Evolutionary conservation across 805 yeast species (phyloP).

Genomic region (Saturnispora gosingensis): DNA sequence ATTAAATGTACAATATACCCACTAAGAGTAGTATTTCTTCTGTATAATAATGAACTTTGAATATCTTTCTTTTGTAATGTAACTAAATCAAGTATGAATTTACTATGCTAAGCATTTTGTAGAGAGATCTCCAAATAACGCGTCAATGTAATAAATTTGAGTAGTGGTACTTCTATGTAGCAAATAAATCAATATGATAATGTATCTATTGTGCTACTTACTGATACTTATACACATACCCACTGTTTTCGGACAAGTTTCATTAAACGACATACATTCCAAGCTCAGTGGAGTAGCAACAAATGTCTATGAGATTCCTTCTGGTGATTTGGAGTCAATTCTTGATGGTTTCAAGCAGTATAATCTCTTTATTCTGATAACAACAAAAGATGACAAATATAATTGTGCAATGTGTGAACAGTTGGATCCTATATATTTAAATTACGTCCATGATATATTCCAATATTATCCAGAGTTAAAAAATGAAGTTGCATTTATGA

Average conservation of each 20-base stretch:
- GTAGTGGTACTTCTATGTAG: not conserved
- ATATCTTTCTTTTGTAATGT: not conserved
- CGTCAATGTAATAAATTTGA: not conserved
- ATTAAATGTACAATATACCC: not conserved
- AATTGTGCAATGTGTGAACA: slow-evolving; percentile 40
- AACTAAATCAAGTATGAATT: not conserved
- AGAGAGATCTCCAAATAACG: not conserved
- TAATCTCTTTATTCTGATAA: slow-evolving; percentile 41
- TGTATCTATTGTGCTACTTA: not conserved
- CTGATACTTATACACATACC: not conserved
- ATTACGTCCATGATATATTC: slow-evolving; percentile 36
- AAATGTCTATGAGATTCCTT: slow-evolving; percentile 23
- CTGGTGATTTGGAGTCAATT: slow-evolving; percentile 31
- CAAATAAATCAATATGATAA: not conserved
- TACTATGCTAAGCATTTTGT: not conserved
- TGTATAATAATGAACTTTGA: not conserved
- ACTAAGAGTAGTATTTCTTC: not conserved
- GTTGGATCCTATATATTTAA: slow-evolving; percentile 33
- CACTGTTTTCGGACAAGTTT: not conserved
- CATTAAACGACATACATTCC: slow-evolving; percentile 1
- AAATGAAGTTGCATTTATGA: slow-evolving; percentile 35
- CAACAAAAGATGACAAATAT: slow-evolving; percentile 36
- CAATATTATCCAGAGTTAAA: slow-evolving; percentile 33
- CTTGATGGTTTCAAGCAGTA: slow-evolving; percentile 44
- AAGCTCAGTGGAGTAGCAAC: not conserved